Evolutionary conservation across 768 basidiomycete species (phyloP).

Genomic region (Boletus subparvulus): DNA sequence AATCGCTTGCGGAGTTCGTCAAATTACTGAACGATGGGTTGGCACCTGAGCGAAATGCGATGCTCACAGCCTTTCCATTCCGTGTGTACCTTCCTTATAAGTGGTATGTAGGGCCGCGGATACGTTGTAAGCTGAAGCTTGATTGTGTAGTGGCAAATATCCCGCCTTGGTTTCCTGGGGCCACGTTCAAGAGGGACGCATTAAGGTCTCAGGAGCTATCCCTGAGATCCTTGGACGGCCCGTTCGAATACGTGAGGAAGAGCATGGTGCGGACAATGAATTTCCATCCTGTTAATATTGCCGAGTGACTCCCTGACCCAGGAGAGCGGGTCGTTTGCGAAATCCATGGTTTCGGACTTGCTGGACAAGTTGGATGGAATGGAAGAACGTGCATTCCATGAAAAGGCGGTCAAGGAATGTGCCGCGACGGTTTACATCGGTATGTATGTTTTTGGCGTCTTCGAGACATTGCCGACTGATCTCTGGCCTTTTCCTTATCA

Average conservation of each 20-base stretch:
- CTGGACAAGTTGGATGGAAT: constrained; percentile 17
- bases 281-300: background rate
- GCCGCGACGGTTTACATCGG: constrained; percentile 35
- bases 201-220: constrained; percentile 28
- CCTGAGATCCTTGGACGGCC: constrained; percentile 21
- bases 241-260: constrained; percentile 29
- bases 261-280: constrained; percentile 21
- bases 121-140: background rate
- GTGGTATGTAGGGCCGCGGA: background rate
- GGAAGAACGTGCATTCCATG: constrained; percentile 13
- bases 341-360: constrained; percentile 32
- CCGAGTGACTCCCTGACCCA: constrained; percentile 9
- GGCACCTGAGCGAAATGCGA: constrained; percentile 25
- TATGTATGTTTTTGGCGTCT: constrained; percentile 4
- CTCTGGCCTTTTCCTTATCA: background rate
- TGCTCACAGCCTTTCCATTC: constrained; percentile 32
- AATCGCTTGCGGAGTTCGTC: constrained; percentile 24
- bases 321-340: constrained; percentile 23
- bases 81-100: constrained; percentile 14
- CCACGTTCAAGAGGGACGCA: constrained; percentile 29
- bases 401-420: constrained; percentile 27
- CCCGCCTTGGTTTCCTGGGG: constrained; percentile 32
- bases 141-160: constrained; percentile 25
- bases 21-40: constrained; percentile 24
- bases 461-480: background rate